Evolutionary conservation across 306 rosid genomes (phyloP).

Genomic region (Acacia melanoxylon): DNA sequence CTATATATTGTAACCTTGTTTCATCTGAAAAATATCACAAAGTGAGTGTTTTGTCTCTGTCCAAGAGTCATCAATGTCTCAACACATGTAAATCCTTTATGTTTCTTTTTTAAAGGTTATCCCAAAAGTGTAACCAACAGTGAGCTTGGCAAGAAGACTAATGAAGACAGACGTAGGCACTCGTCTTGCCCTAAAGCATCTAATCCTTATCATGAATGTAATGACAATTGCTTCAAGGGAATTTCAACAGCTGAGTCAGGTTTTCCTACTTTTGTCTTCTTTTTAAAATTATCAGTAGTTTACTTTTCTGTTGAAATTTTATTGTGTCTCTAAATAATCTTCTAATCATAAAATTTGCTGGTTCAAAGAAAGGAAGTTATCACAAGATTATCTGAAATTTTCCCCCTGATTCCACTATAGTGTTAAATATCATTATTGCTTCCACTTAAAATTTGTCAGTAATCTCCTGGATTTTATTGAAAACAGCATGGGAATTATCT

Average conservation of each 20-base stretch:
- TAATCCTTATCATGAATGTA: conserved; percentile 68
- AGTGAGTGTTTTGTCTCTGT: no score
- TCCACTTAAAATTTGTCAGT: background rate
- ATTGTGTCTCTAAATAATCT: background rate
- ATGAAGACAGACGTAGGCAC: conserved; percentile 40
- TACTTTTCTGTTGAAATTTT: background rate
- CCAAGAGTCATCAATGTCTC: conserved; percentile 10
- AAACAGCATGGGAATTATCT: background rate
- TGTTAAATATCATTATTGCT: background rate
- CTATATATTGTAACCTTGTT: no score
- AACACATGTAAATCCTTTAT: conserved; percentile 28
- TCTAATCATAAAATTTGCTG: background rate
- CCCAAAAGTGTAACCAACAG: conserved; percentile 41
- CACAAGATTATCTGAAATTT: background rate
- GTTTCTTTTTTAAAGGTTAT: conserved; percentile 37
- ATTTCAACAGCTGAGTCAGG: conserved; percentile 53
- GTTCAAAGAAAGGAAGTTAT: background rate
- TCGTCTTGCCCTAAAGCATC: conserved; percentile 62
- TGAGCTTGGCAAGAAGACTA: conserved; percentile 48
- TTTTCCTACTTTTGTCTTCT: conserved; percentile 27
- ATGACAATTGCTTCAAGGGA: conserved; percentile 45
- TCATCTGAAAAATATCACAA: no score
- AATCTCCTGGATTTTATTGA: background rate
- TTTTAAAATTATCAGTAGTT: background rate
- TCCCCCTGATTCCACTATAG: background rate